Base-by-base conservation (phyloP, 306 rosid genomes). In the Carpinus viminea region DNA sequence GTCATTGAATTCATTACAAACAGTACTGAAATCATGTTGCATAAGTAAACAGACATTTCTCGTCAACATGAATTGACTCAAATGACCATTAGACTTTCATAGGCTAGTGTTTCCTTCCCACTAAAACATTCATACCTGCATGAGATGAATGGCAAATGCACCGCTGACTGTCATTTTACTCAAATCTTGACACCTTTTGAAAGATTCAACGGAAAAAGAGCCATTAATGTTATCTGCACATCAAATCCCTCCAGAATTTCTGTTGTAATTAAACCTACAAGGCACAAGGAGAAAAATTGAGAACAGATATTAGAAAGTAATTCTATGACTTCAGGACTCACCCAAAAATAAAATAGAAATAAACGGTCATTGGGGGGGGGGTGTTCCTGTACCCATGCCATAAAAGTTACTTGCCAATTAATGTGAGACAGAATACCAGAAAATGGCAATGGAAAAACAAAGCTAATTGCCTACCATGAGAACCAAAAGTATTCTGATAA, bases 171-270 rank as follows among this genome's bases (percentile, higher is more conserved):
- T 91, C 89, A 90, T 82, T 86, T 94, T 92, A 24, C 88, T 95
- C 54, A 89, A 74, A 75, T 92, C 97, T 82, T 88, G 90, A 83
- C 97, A 94, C 83, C 92, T 84, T 80, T 51, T 86, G 64, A 91
- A 54, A 83, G 91, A 94, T 57, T 91, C 95, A 70, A 81, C 82
- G 41, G 41, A 79, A 74, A 85, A 66, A 87, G 81, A 77, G 97
- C 97, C 94, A 81, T 77, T 83, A 36, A 0, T 15, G 96, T 94
- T 88, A 97, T 83, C 85, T 91, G 98, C 79, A 94, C 92, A 82
- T 94, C 93, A 90, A 94, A 94, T 61, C 95, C 98, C 85, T 94
- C 98, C 83, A 91, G 82, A 86, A 94, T 85, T 85, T 94, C 98
- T 51, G 98, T 89, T 10, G 98, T 94, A 76, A 91, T 89, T 97